Conservation (phyloP, 495 filamentous ascomycete species). For the Penicillium desertorum region DNA sequence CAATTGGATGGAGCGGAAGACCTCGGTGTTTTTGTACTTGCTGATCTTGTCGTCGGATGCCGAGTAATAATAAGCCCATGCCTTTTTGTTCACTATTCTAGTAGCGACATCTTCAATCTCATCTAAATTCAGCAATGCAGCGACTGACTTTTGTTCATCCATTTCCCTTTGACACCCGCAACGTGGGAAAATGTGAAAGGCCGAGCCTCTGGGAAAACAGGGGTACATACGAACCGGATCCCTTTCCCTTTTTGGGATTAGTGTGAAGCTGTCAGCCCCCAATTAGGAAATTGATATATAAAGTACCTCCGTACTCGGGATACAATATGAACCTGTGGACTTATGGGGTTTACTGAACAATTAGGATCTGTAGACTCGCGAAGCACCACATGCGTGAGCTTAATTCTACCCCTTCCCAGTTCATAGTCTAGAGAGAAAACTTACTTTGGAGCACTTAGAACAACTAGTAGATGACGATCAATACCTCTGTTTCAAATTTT, state of each 20-base stretch:
- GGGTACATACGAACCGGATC: background rate
- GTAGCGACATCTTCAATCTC: conserved; percentile 23
- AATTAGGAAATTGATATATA: background rate
- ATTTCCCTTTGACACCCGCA: background rate
- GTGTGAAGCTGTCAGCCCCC: background rate
- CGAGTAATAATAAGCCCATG: conserved; percentile 92
- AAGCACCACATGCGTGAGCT: too few relatives aligned
- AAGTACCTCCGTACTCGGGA: background rate
- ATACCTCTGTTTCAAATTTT: too few relatives aligned
- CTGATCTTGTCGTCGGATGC: conserved; percentile 76
- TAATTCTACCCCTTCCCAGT: too few relatives aligned
- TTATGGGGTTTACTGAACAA: too few relatives aligned
- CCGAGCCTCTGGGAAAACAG: background rate
- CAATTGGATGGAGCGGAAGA: conserved; percentile 75
- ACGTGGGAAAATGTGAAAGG: background rate
- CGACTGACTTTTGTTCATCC: conserved; percentile 44
- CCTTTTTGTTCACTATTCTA: conserved; percentile 64
- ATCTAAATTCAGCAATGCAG: conserved; percentile 72
- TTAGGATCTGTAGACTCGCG: too few relatives aligned
- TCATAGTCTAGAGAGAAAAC: too few relatives aligned
- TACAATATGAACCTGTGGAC: too few relatives aligned
- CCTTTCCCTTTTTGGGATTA: background rate
- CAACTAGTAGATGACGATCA: too few relatives aligned
- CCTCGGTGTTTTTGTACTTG: conserved; percentile 74
- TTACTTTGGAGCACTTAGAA: too few relatives aligned